Conservation (phyloP, 2,329 filamentous ascomycete species). For the Rhexocercosporidium sp. region DNA sequence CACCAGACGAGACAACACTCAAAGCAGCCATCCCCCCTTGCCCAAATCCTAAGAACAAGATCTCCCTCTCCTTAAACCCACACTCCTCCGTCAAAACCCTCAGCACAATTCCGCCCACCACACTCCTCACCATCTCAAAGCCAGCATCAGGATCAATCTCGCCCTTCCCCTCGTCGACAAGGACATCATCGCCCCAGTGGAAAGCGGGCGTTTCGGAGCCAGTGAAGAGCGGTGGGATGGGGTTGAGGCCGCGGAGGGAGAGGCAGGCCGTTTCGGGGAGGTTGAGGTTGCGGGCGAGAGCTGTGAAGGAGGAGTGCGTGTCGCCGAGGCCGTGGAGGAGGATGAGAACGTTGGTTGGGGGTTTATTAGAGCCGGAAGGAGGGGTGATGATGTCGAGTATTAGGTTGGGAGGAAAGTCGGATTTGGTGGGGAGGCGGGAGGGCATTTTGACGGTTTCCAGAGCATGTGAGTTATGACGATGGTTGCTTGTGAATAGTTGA, state of each 20-base stretch:
- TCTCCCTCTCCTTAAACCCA: slow-evolving; percentile 53
- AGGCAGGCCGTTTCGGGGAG: slow-evolving; percentile 70
- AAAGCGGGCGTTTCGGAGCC: slow-evolving; percentile 46
- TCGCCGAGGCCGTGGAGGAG: slow-evolving; percentile 74
- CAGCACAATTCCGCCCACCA: slow-evolving; percentile 51
- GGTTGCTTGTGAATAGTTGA: not conserved
- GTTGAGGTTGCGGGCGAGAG: slow-evolving; percentile 60
- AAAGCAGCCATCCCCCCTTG: slow-evolving; percentile 63
- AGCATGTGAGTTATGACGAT: not conserved
- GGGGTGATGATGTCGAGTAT: slow-evolving; percentile 42
- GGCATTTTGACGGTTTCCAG: slow-evolving; percentile 13
- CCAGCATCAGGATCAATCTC: slow-evolving; percentile 60
- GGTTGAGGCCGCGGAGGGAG: slow-evolving; percentile 62
- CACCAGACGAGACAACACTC: slow-evolving; percentile 41
- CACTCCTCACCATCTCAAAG: slow-evolving; percentile 49
- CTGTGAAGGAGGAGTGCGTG: slow-evolving; percentile 61
- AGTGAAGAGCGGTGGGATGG: slow-evolving; percentile 58
- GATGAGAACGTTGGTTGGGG: slow-evolving; percentile 64
- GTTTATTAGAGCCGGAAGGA: slow-evolving; percentile 42
- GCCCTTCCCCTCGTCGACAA: slow-evolving; percentile 57
- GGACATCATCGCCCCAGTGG: slow-evolving; percentile 65
- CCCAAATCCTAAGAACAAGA: slow-evolving; percentile 60
- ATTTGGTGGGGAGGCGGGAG: slow-evolving; percentile 43
- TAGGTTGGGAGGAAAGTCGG: slow-evolving; percentile 54
- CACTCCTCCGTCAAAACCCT: slow-evolving; percentile 53